phyloP scores from a whole-genome alignment of 345 rosid genomes.

The Camelina laxa region DNA sequence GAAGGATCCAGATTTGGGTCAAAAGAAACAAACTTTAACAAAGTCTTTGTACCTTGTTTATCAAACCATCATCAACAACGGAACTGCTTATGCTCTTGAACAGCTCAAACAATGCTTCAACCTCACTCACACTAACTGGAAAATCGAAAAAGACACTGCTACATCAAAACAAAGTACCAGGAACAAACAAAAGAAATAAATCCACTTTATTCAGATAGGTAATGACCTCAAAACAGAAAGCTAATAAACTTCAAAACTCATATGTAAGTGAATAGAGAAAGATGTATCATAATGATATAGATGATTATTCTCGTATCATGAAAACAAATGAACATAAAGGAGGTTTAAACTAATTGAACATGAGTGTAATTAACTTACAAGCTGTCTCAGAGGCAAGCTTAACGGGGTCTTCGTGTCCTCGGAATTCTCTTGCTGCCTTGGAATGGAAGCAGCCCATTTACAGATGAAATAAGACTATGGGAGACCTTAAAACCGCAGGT shows the following conservation, averaged over 20 bases:
- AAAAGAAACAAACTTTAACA: constrained; percentile 7
- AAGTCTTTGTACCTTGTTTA: constrained; percentile 72
- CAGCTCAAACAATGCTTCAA: constrained; percentile 95
- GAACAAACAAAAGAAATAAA: constrained; percentile 5
- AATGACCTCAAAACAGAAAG: background rate
- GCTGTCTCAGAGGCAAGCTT: constrained; percentile 92
- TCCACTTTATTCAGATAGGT: background rate
- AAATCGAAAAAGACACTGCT: constrained; percentile 22
- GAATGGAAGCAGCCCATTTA: constrained; percentile 98
- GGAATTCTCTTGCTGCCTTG: constrained; percentile 63
- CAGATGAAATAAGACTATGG: constrained; percentile 22
- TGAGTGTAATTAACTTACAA: constrained; percentile 55
- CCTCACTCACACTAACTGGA: constrained; percentile 98
- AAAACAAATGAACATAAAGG: constrained; percentile 19
- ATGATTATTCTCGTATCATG: constrained; percentile 3
- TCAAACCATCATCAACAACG: constrained; percentile 92
- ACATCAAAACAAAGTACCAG: constrained; percentile 19
- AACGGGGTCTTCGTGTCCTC: constrained; percentile 89
- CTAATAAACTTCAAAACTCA: background rate
- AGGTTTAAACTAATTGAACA: background rate
- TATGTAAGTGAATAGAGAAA: constrained; percentile 1
- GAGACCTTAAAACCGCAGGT: background rate
- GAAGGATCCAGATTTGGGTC: constrained; percentile 33
- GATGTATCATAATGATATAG: background rate
- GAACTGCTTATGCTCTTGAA: constrained; percentile 98